Percentiles rank a stretch among this genome's conserved stretches.
phyloP scores from a whole-genome alignment of 179 eudicot genomes.

The Silene noctiflora region DNA sequence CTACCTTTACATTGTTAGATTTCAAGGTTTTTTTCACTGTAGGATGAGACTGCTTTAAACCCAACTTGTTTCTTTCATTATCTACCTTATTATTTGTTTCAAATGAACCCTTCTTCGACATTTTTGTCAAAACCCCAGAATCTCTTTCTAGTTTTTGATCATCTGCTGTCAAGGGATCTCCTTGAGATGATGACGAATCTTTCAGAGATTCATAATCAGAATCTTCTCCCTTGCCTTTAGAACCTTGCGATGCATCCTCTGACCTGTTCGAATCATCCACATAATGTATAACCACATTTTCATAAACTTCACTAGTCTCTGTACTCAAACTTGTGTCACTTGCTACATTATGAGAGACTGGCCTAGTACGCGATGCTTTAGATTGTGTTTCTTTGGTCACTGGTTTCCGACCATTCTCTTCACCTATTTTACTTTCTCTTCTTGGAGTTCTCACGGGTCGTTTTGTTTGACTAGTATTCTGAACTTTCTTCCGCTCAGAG shows the following conservation, averaged over 20 bases:
- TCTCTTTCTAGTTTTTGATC: conserved; percentile 50
- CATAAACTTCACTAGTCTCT: conserved; percentile 53
- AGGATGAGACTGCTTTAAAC: conserved; percentile 26
- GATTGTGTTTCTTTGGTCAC: conserved; percentile 42
- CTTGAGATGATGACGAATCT: conserved; percentile 67
- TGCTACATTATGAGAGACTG: conserved; percentile 25
- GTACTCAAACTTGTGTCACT: conserved; percentile 40
- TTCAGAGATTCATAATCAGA: conserved; percentile 62
- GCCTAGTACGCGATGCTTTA: conserved; percentile 38
- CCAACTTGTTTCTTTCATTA: conserved; percentile 23
- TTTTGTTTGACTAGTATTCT: conserved; percentile 43
- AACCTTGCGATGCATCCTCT: conserved; percentile 35
- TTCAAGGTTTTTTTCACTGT: conserved; percentile 36
- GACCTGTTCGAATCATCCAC: conserved; percentile 63
- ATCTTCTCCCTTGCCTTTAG: conserved; percentile 43
- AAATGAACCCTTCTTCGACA: conserved; percentile 27
- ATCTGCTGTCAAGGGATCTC: conserved; percentile 49
- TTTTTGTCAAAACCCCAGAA: conserved; percentile 29
- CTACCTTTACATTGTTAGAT: conserved; percentile 25
- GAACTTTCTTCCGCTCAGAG: conserved; percentile 50
- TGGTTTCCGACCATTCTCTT: conserved; percentile 44
- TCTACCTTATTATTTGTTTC: conserved; percentile 14
- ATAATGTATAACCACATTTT: conserved; percentile 50
- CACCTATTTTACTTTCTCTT: conserved; percentile 40
- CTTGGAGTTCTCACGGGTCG: conserved; percentile 45